Percentiles rank a stretch among this genome's conserved stretches.
phyloP scores from a whole-genome alignment of 2,329 filamentous ascomycete species.

The Immersiporthe knoxdaviesiana region DNA sequence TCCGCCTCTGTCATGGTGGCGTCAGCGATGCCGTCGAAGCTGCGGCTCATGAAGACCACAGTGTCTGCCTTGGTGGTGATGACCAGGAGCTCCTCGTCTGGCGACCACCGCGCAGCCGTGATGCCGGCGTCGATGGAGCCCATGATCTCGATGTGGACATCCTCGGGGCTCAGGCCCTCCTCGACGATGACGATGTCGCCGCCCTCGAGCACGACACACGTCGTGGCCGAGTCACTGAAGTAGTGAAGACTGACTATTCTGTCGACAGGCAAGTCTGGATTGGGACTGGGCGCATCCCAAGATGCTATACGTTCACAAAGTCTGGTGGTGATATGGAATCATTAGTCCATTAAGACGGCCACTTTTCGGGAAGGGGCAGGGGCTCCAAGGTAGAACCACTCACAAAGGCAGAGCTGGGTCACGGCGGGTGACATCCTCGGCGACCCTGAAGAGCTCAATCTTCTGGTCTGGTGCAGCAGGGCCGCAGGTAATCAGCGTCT shows the following conservation, averaged over 20 bases:
- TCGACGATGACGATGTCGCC: conserved; percentile 88
- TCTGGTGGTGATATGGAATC: conserved; percentile 32
- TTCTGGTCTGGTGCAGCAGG: conserved; percentile 70
- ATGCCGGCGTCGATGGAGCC: conserved; percentile 94
- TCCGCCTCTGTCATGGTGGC: conserved; percentile 74
- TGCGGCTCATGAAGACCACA: conserved; percentile 88
- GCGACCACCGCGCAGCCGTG: conserved; percentile 87
- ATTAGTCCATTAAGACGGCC: background rate
- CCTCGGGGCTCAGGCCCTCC: conserved; percentile 59
- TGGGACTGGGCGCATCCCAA: conserved; percentile 86
- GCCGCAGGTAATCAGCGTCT: conserved; percentile 82
- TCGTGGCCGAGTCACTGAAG: conserved; percentile 77
- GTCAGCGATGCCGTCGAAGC: conserved; percentile 83
- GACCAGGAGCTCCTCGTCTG: conserved; percentile 87
- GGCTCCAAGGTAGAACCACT: conserved; percentile 32
- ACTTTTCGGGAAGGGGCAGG: background rate
- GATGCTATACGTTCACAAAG: conserved; percentile 63
- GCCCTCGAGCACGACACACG: conserved; percentile 82
- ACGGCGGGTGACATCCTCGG: conserved; percentile 42
- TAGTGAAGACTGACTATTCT: conserved; percentile 79
- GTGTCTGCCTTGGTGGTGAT: conserved; percentile 80
- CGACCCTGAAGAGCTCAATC: conserved; percentile 70
- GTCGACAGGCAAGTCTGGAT: conserved; percentile 75
- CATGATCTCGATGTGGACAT: conserved; percentile 90
- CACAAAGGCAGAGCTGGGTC: conserved; percentile 40